These are phyloP conservation scores for Fusarium secorum DNA, from an alignment of 2,329 filamentous ascomycete species.

Conservation along the genomic window DNA sequence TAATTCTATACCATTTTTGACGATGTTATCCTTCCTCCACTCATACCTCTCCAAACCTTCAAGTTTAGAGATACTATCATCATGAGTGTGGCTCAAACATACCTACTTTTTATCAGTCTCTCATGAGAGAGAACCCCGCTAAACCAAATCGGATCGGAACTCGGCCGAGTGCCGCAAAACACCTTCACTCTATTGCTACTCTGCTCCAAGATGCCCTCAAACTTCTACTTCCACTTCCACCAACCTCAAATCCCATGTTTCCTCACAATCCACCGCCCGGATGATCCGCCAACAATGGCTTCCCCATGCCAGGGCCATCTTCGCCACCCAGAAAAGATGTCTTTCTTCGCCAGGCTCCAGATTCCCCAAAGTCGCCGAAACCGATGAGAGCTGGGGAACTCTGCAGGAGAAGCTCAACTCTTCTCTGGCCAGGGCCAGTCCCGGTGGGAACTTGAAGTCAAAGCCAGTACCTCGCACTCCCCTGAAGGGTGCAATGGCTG, in stretches of 20 bases:
- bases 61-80: not conserved
- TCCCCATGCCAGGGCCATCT: conserved; percentile 34
- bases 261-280: conserved; percentile 28
- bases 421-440: not conserved
- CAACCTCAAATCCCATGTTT: conserved; percentile 25
- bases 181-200: not conserved
- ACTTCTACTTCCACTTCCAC: not conserved
- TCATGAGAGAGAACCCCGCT: conserved; percentile 16
- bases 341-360: not conserved
- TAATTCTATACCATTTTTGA: accelerated
- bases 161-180: conserved; percentile 17
- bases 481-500: not conserved
- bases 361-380: not conserved
- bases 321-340: conserved; percentile 17
- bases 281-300: conserved; percentile 46
- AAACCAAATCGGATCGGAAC: conserved; percentile 24
- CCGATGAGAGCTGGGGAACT: not conserved
- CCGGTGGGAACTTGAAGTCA: not conserved
- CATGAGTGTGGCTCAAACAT: not conserved
- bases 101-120: not conserved
- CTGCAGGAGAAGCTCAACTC: not conserved
- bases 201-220: not conserved
- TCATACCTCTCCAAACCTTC: not conserved
- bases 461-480: not conserved
- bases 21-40: not conserved